phyloP scores from a whole-genome alignment of 176 grass and related monocot species.

The Stipa capillata region DNA sequence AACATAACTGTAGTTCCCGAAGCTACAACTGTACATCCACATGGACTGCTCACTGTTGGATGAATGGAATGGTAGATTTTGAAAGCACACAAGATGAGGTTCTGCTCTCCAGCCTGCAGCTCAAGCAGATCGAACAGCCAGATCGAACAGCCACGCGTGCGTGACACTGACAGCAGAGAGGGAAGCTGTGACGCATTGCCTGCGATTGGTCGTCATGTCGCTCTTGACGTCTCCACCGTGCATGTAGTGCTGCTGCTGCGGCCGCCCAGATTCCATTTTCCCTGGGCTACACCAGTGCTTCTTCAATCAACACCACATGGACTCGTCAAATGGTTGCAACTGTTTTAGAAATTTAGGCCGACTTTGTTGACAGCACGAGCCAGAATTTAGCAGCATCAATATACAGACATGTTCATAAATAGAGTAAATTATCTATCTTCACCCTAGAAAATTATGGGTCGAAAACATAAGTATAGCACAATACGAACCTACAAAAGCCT shows the following conservation, averaged over 20 bases:
- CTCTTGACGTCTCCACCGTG: constrained; percentile 25
- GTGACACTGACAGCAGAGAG: background rate
- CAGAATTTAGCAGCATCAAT: background rate
- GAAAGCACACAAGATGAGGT: no score
- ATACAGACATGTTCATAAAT: background rate
- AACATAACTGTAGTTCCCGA: no score
- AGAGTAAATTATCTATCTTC: background rate
- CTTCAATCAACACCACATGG: no score
- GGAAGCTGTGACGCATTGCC: background rate
- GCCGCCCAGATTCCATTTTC: background rate
- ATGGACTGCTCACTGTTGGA: no score
- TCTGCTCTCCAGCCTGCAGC: no score
- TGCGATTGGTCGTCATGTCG: constrained; percentile 18
- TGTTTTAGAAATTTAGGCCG: background rate
- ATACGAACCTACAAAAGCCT: constrained; percentile 23
- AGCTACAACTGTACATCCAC: no score
- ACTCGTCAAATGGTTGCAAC: background rate
- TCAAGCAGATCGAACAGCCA: no score
- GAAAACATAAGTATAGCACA: background rate
- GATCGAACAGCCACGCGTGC: background rate
- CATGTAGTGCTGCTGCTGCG: no score
- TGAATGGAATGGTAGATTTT: no score
- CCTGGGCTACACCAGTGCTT: no score
- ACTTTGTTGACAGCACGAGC: background rate
- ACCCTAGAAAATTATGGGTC: constrained; percentile 10